These are phyloP conservation scores for Hypoxylon sp. DNA, from an alignment of 2,329 filamentous ascomycete species.

Conservation along the genomic window DNA sequence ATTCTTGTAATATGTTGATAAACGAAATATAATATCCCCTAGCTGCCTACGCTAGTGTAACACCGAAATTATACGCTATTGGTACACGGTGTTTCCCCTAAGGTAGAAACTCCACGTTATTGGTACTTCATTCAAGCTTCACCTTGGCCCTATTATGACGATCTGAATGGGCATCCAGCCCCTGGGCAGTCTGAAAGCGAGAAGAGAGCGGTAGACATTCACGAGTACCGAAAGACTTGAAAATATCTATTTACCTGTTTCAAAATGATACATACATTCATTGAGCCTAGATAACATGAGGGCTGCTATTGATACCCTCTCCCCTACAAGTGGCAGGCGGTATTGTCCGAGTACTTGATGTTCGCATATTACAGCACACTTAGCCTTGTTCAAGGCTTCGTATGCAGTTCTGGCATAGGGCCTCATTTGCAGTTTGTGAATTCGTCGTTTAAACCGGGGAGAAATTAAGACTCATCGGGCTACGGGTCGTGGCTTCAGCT, in stretches of 20 bases:
- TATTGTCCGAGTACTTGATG: not conserved
- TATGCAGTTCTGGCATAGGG: not conserved
- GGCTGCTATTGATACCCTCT: too few relatives aligned
- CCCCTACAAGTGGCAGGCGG: not conserved
- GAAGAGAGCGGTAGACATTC: not conserved
- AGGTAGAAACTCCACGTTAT: too few relatives aligned
- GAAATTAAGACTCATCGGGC: not conserved
- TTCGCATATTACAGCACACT: not conserved
- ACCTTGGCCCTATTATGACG: too few relatives aligned
- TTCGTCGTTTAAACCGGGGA: not conserved
- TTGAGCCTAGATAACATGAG: not conserved
- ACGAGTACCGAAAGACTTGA: not conserved
- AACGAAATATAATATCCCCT: not conserved
- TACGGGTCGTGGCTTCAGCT: too few relatives aligned
- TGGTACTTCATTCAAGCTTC: too few relatives aligned
- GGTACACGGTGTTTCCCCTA: too few relatives aligned
- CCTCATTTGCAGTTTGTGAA: not conserved
- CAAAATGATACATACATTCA: not conserved
- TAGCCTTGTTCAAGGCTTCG: too few relatives aligned
- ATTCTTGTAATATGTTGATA: not conserved
- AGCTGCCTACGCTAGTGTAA: too few relatives aligned
- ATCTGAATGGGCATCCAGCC: not conserved
- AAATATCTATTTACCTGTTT: not conserved
- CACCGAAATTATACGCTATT: too few relatives aligned
- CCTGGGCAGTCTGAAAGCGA: not conserved